These are phyloP conservation scores for Rutidosis leptorrhynchoides DNA, from an alignment of 129 eudicot genomes.

Conservation along the genomic window DNA sequence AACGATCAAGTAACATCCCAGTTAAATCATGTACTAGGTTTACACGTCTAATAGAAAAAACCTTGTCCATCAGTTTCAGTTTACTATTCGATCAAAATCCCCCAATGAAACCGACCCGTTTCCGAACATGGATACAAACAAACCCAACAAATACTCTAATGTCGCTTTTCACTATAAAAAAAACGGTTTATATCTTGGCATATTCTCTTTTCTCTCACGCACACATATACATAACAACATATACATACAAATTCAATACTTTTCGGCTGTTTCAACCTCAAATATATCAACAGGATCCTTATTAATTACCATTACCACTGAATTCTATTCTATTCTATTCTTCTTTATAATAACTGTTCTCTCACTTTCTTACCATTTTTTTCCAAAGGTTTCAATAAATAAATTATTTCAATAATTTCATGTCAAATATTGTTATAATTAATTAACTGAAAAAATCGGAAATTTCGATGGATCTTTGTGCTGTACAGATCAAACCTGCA, in stretches of 20 bases:
- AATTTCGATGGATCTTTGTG: constrained; percentile 50
- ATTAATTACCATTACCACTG: constrained; percentile 34
- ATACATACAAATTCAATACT: constrained; percentile 22
- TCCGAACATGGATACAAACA: neutral
- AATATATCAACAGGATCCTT: constrained; percentile 8
- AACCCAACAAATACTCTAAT: neutral
- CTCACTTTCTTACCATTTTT: neutral
- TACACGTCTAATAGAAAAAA: too few species aligned
- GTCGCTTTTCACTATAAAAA: constrained; percentile 7
- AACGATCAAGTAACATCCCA: too few species aligned
- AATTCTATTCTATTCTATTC: constrained; percentile 1
- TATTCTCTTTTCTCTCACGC: constrained; percentile 24
- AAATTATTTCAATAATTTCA: constrained; percentile 9
- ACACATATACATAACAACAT: constrained; percentile 14
- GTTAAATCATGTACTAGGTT: too few species aligned
- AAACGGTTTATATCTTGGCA: constrained; percentile 28
- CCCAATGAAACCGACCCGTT: neutral
- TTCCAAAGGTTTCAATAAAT: constrained; percentile 8
- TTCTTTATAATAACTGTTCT: constrained; percentile 12
- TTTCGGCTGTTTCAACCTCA: constrained; percentile 22
- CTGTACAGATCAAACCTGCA: constrained; percentile 42
- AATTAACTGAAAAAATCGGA: neutral
- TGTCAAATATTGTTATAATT: neutral
- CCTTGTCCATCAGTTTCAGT: too few species aligned
- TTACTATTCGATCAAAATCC: neutral